phyloP scores from a whole-genome alignment of 2,329 filamentous ascomycete species.

The Tolypocladium tundrense region DNA sequence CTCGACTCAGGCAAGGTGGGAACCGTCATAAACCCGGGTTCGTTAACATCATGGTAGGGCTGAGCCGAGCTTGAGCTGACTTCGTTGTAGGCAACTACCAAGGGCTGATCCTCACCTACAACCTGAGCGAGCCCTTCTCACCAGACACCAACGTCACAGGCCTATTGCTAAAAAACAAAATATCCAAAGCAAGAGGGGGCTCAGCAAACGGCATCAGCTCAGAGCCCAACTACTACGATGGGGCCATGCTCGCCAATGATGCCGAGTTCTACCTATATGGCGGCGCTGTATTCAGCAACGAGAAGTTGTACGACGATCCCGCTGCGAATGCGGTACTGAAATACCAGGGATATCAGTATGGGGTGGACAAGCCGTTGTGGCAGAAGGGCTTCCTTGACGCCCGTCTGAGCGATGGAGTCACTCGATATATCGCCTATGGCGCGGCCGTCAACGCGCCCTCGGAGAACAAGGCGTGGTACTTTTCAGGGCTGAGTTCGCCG shows the following conservation, averaged over 20 bases:
- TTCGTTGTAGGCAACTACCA: constrained; percentile 34
- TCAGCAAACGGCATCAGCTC: constrained; percentile 40
- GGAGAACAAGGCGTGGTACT: constrained; percentile 63
- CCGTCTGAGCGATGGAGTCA: constrained; percentile 35
- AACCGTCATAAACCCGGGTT: constrained; percentile 28
- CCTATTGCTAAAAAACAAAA: constrained; percentile 31
- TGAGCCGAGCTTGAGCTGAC: constrained; percentile 1
- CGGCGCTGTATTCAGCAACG: constrained; percentile 33
- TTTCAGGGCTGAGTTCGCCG: constrained; percentile 49
- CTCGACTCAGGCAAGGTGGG: constrained; percentile 31
- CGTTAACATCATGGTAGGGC: constrained; percentile 9
- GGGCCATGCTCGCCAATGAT: constrained; percentile 55
- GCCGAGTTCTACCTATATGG: constrained; percentile 55
- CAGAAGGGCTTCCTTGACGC: constrained; percentile 28
- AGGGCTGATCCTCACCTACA: constrained; percentile 46
- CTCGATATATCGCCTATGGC: constrained; percentile 54
- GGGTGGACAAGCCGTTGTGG: constrained; percentile 31
- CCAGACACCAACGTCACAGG: constrained; percentile 38
- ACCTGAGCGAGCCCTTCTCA: constrained; percentile 48
- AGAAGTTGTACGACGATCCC: constrained; percentile 25
- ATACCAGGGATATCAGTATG: constrained; percentile 46
- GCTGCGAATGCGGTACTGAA: constrained; percentile 30
- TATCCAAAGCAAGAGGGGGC: constrained; percentile 36
- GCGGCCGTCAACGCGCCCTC: constrained; percentile 55
- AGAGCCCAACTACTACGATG: constrained; percentile 49